These are phyloP conservation scores for Lentinula sp. DNA, from an alignment of 768 basidiomycete genomes.

Conservation along the genomic window DNA sequence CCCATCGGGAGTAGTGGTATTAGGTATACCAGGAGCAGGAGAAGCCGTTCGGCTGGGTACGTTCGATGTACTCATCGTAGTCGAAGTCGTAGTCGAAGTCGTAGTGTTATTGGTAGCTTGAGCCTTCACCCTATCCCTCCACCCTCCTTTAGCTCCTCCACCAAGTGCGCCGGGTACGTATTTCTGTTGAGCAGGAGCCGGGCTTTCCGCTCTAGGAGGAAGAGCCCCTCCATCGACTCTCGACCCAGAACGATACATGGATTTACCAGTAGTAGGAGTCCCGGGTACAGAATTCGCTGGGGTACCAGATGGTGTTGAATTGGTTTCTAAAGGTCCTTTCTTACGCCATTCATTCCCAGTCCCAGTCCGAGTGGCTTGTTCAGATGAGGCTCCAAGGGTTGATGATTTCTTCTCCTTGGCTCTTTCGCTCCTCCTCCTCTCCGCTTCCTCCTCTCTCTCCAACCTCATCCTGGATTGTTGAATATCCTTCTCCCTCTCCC, in stretches of 20 bases:
- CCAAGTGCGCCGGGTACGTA: conserved; percentile 35
- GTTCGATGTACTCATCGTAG: conserved; percentile 8
- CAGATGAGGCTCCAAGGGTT: no score
- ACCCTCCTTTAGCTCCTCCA: conserved; percentile 34
- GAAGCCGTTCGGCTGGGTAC: conserved; percentile 22
- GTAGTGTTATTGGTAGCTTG: conserved; percentile 19
- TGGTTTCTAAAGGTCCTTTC: no score
- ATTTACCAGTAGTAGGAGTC: conserved; percentile 20
- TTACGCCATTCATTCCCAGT: conserved; percentile 14
- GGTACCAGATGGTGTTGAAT: background rate
- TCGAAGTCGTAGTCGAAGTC: conserved; percentile 6
- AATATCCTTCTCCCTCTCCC: conserved; percentile 40
- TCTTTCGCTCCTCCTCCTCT: conserved; percentile 35
- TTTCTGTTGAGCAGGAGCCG: conserved; percentile 38
- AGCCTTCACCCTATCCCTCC: conserved; percentile 35
- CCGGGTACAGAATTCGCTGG: conserved; percentile 16
- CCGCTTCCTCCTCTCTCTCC: conserved; percentile 70
- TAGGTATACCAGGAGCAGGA: conserved; percentile 20
- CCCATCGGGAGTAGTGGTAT: background rate
- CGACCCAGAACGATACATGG: conserved; percentile 18
- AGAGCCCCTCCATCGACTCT: no score
- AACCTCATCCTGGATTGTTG: conserved; percentile 55
- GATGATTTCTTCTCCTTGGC: conserved; percentile 13
- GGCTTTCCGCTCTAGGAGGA: conserved; percentile 45
- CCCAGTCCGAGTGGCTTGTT: background rate